Conservation (phyloP, 495 filamentous ascomycete species). For the Parathielavia appendiculata region DNA sequence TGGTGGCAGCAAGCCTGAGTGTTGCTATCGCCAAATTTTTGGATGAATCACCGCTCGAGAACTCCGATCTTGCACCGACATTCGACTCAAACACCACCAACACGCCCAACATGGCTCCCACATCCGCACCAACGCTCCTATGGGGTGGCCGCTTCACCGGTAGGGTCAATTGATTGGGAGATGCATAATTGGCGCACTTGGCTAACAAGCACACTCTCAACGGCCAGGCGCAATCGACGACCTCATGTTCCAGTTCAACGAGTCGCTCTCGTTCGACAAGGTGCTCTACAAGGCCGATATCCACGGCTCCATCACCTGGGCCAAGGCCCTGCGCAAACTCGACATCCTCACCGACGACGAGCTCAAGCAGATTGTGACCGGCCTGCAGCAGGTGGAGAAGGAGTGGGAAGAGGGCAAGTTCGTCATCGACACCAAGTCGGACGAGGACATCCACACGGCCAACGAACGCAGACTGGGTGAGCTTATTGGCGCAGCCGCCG, state of each 20-base stretch:
- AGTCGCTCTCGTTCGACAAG: constrained; percentile 78
- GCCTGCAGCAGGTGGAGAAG: constrained; percentile 62
- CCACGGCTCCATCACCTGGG: constrained; percentile 76
- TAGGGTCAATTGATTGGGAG: constrained; percentile 33
- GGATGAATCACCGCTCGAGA: background rate
- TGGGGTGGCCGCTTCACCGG: constrained; percentile 83
- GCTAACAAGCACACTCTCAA: constrained; percentile 15
- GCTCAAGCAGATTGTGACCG: constrained; percentile 69
- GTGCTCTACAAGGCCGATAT: constrained; percentile 79
- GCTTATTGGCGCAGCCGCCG: constrained; percentile 79
- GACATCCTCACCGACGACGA: constrained; percentile 71
- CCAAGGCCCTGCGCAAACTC: constrained; percentile 72
- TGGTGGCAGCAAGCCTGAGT: background rate
- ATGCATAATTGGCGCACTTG: background rate
- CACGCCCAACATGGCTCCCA: constrained; percentile 15
- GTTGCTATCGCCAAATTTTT: background rate
- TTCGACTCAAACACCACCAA: background rate
- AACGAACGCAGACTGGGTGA: constrained; percentile 89
- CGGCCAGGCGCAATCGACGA: constrained; percentile 70
- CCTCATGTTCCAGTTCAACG: constrained; percentile 85
- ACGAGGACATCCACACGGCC: constrained; percentile 83
- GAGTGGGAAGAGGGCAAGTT: constrained; percentile 69
- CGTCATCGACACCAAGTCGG: constrained; percentile 54
- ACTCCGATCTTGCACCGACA: constrained; percentile 2
- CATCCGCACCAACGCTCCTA: constrained; percentile 34